Base-by-base conservation (phyloP, 352 stramenopile genomes). In the Blastocystis sp. region DNA sequence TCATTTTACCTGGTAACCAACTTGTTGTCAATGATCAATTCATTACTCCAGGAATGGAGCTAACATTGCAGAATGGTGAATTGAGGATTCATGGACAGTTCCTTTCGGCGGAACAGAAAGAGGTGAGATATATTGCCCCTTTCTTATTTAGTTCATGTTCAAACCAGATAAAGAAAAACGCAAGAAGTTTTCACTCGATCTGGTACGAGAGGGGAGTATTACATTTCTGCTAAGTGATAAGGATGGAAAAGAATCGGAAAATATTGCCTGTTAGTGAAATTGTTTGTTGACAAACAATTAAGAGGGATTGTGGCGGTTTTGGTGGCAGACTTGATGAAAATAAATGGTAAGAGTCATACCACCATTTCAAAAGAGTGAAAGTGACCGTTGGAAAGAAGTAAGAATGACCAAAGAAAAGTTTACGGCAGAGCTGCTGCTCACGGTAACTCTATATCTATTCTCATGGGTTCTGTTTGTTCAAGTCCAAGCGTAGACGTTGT, bases 91-190 rank as follows among this genome's bases (percentile, higher is more conserved):
- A 84, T n/a, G 73, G 73, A 33, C 27, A 68, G 73, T 84, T 84
- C 48, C 22, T 84, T 30, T 84, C 73, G 27, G 73, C 48, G 3
- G 73, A 84, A 42, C 53, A 40, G 53, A 84, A 84, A 57, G 73
- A 84, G 22, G 73, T 84, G 9, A 57, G 27, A 0, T 9, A 7
- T 62, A 37, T 66, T 1, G 19, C 17, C 30, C 0, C 1, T 56
- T 19, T 30, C 48, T 66, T 57, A 66, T 1, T 33, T 84, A 84
- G 73, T 84, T 84, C 24, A 66, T 84, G 73, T 84, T 84, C 56
- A 84, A 84, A 44, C 73, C 73, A 11, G 73, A 84, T 24, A 84
- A 84, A 57, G 73, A 84, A 44, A 84, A 84, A 37, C 30, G 73
- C 19, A 84, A 84, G 53, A 84, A 84, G 53, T 84, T 69, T 27